Evolutionary conservation across 176 grass and related monocot species (phyloP).

Genomic region (Avena atlantica): DNA sequence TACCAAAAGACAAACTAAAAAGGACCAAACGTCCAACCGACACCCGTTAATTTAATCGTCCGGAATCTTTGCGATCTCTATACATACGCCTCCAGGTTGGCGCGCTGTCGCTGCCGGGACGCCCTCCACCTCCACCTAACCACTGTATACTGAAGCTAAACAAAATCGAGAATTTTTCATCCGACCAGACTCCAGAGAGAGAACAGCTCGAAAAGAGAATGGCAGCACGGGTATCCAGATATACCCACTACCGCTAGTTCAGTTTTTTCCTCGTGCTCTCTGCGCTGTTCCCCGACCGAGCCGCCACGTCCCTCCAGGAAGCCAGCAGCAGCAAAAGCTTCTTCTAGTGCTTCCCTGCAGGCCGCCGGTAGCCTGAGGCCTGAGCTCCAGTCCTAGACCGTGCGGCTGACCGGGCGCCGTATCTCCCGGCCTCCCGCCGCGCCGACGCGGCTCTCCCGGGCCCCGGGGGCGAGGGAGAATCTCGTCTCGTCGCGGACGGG

Average conservation of each 20-base stretch:
- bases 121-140: background rate
- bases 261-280: background rate
- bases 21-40: background rate
- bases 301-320: slow-evolving; percentile 34
- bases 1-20: no score
- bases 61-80: background rate
- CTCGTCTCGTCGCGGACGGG: background rate
- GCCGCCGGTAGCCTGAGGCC: background rate
- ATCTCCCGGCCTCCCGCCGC: background rate
- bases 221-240: background rate
- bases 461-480: background rate
- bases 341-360: background rate
- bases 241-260: background rate
- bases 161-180: no score
- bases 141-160: background rate
- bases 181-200: no score
- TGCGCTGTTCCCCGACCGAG: background rate
- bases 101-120: background rate
- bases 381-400: slow-evolving; percentile 22
- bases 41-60: background rate
- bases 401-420: background rate
- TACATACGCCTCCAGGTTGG: background rate
- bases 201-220: background rate
- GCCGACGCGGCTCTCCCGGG: background rate
- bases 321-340: background rate